Percentiles rank a stretch among this genome's conserved stretches.
These are phyloP conservation scores for Hebeloma cylindrosporum DNA, from an alignment of 768 basidiomycete species.

Conservation along the genomic window DNA sequence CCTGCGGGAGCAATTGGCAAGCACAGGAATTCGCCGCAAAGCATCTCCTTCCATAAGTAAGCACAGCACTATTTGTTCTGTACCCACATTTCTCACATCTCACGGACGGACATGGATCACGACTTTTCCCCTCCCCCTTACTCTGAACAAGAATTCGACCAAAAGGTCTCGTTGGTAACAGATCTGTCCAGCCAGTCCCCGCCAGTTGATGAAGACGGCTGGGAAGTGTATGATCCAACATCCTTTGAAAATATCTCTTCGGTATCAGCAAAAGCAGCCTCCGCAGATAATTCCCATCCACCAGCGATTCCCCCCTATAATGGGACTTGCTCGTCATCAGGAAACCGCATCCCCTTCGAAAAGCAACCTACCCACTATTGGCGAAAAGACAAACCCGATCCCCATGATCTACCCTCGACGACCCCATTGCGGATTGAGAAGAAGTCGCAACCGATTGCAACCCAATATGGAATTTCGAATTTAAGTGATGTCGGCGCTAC, in stretches of 20 bases:
- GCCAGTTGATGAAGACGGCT: slow-evolving; percentile 38
- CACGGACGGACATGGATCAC: slow-evolving; percentile 15
- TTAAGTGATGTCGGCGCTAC: neutral
- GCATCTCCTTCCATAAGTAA: neutral
- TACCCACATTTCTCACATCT: slow-evolving; percentile 8
- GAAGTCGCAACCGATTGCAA: slow-evolving; percentile 17
- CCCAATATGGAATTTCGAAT: neutral
- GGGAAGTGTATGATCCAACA: slow-evolving; percentile 48
- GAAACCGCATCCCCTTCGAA: neutral
- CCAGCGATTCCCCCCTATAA: too few relatives aligned
- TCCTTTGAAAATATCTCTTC: slow-evolving; percentile 21
- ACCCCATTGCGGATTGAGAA: slow-evolving; percentile 28
- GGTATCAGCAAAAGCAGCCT: neutral
- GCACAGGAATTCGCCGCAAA: neutral
- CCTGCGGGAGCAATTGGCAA: too few relatives aligned
- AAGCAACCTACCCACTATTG: neutral
- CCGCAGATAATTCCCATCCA: slow-evolving; percentile 2
- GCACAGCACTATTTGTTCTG: neutral
- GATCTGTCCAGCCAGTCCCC: slow-evolving; percentile 37
- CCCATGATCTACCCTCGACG: slow-evolving; percentile 11
- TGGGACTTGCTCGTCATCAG: slow-evolving; percentile 1
- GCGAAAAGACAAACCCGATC: neutral
- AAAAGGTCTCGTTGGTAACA: slow-evolving; percentile 46
- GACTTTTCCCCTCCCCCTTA: slow-evolving; percentile 38
- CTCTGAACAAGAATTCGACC: slow-evolving; percentile 52